Evolutionary conservation across 2,329 filamentous ascomycete genomes (phyloP).

Genomic region (Aspergillus ochraceus): DNA sequence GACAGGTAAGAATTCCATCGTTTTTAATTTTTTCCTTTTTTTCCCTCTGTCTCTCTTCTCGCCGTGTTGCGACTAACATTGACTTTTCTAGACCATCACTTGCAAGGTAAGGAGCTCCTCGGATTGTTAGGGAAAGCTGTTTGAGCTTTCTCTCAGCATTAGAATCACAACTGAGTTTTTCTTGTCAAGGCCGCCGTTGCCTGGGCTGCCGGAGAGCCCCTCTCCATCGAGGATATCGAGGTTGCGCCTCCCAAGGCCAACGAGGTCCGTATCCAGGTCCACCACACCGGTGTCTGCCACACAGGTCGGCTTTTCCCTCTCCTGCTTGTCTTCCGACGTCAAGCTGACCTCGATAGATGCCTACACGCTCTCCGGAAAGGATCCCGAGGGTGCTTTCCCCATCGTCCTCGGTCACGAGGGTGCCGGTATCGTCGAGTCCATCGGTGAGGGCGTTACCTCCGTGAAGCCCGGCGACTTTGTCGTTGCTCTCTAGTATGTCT

Average conservation of each 20-base stretch:
- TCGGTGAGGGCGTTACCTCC: conserved; percentile 91
- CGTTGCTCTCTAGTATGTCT: conserved; percentile 75
- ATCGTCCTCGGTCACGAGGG: conserved; percentile 88
- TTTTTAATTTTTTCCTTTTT: neutral
- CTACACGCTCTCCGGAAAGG: conserved; percentile 93
- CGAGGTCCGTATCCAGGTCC: conserved; percentile 95
- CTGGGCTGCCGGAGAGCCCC: conserved; percentile 91
- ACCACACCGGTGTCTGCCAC: conserved; percentile 98
- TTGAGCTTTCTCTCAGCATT: neutral
- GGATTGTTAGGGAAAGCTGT: neutral
- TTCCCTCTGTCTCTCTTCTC: neutral
- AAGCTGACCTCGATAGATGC: conserved; percentile 60
- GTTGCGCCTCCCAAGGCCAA: conserved; percentile 84
- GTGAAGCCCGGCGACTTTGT: conserved; percentile 94
- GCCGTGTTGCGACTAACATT: neutral
- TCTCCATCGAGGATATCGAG: conserved; percentile 88
- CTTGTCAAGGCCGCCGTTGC: conserved; percentile 77
- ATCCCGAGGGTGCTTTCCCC: conserved; percentile 92
- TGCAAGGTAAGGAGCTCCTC: conserved; percentile 64
- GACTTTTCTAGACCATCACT: conserved; percentile 70
- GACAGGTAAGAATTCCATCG: conserved; percentile 3
- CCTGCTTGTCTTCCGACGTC: neutral
- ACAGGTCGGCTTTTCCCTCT: conserved; percentile 62
- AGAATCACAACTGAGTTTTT: neutral
- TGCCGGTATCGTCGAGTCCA: conserved; percentile 87